phyloP scores from a whole-genome alignment of 305 asterid species.

The Withania somnifera region DNA sequence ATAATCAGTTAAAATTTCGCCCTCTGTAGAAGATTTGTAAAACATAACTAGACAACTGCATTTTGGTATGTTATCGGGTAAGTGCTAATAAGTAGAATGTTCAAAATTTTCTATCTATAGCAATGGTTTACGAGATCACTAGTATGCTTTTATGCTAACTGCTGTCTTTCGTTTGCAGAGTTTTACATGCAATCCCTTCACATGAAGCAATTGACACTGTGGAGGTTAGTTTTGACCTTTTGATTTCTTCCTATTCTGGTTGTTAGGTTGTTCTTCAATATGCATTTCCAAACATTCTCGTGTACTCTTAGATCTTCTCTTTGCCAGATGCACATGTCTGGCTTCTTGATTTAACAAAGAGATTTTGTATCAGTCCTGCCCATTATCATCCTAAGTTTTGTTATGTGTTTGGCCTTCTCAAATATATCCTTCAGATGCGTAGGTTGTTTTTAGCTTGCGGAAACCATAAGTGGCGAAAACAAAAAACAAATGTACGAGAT shows the following conservation, averaged over 20 bases:
- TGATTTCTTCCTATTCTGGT: constrained; percentile 1
- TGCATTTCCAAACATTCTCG: neutral
- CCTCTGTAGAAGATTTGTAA: neutral
- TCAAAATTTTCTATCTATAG: neutral
- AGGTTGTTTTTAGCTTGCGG: neutral
- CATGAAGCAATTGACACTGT: constrained; percentile 98
- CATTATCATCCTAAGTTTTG: neutral
- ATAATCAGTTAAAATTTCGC: neutral
- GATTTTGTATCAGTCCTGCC: neutral
- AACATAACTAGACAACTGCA: neutral
- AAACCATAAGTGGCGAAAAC: neutral
- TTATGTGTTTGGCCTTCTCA: neutral
- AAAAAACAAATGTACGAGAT: neutral
- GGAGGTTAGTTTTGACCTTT: constrained; percentile 40
- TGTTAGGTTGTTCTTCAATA: neutral
- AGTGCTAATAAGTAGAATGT: neutral
- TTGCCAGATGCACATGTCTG: neutral
- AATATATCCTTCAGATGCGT: neutral
- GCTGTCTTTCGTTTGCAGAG: constrained; percentile 40
- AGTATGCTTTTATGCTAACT: neutral
- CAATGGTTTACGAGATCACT: neutral
- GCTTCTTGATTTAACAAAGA: neutral
- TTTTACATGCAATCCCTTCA: constrained; percentile 90
- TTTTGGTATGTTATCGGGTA: neutral
- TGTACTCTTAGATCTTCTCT: neutral